Percentiles rank a stretch among this genome's conserved stretches.
Evolutionary conservation across 2,329 filamentous ascomycete species (phyloP).

Genomic region (Didymella segeticola): DNA sequence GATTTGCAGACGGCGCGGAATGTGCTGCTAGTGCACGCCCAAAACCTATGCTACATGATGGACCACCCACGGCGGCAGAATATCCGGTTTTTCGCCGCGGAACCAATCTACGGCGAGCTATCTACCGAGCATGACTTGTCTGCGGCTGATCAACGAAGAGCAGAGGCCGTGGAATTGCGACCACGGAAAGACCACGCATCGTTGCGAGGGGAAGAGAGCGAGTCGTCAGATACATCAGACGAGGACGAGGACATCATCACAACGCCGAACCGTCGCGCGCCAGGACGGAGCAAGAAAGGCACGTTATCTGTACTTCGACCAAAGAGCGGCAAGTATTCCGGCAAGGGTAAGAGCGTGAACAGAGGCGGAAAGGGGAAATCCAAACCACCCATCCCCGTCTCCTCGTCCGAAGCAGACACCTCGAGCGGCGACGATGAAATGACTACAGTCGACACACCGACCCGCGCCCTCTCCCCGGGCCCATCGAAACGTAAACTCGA

Average conservation of each 20-base stretch:
- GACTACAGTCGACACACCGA: conserved; percentile 38
- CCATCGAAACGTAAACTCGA: conserved; percentile 40
- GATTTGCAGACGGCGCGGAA: conserved; percentile 40
- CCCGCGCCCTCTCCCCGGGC: conserved; percentile 33
- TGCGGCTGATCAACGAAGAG: conserved; percentile 39
- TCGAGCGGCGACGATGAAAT: conserved; percentile 33
- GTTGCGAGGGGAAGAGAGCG: conserved; percentile 30
- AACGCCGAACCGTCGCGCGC: conserved; percentile 31
- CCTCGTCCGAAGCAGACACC: conserved; percentile 24
- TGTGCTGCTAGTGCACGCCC: conserved; percentile 45
- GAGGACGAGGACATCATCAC: conserved; percentile 26
- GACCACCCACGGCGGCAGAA: conserved; percentile 42
- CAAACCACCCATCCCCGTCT: conserved; percentile 26
- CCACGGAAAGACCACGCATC: conserved; percentile 38
- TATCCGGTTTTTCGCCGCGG: conserved; percentile 36
- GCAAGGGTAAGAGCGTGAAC: conserved; percentile 41
- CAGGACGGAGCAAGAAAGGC: conserved; percentile 35
- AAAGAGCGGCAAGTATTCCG: conserved; percentile 43
- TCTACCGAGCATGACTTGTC: conserved; percentile 34
- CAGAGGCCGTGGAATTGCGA: conserved; percentile 38
- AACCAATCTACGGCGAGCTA: conserved; percentile 45
- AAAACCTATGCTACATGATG: conserved; percentile 50
- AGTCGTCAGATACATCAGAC: conserved; percentile 34
- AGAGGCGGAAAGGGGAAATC: conserved; percentile 31
- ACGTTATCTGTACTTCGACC: conserved; percentile 46